Base-by-base conservation (phyloP, 176 grass and related monocot species). In the Phragmites australis region DNA sequence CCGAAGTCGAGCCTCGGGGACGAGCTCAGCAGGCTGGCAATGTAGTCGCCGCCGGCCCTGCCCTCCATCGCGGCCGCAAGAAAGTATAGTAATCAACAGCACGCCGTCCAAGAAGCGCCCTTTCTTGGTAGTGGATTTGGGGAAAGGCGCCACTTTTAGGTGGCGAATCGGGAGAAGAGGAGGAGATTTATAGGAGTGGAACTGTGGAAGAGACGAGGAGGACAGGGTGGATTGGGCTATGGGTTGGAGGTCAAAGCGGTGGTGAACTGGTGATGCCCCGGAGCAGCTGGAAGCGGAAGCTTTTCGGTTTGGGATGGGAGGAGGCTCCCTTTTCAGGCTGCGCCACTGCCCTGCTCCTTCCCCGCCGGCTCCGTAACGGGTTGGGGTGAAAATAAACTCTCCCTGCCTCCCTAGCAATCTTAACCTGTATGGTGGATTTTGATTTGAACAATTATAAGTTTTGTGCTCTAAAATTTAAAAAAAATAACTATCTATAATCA, bases 11-110 rank as follows among this genome's bases (percentile, higher is more conserved):
- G 65, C 82, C 78, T 63, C 40, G 87, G 87, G 11, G 82, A 64
- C 9, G 87, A 85, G 87, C 44, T 85, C 26, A 89, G 65, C 16
- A 89, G 82, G 77, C 77, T 89, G 64, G 87, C 50, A 85, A 89
- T 89, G 82, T 89, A 89, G 71, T 89, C 87, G 1, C 82, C 76
- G 15, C 22, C 65, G 44, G 63, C 69, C 17, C 82, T 85, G 64
- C 71, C 72, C 2, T 85, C 87, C 87, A 85, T 89, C 31, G 71
- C 44, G 25, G 68, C 58, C 75, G 56, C 74, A 49, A 56, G 65
- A 70, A 68, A 72, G 17, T 8, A 32, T 8, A 52, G 69, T 27
- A 62, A 53, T 12, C 45, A 37, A 71, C 22, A 21, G 65, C 18
- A 18, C 78, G 40, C 32, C 73, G 69, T 75, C 53, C 76, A 62